phyloP scores from a whole-genome alignment of 768 basidiomycete genomes.

The Tricholoma bakamatsutake region DNA sequence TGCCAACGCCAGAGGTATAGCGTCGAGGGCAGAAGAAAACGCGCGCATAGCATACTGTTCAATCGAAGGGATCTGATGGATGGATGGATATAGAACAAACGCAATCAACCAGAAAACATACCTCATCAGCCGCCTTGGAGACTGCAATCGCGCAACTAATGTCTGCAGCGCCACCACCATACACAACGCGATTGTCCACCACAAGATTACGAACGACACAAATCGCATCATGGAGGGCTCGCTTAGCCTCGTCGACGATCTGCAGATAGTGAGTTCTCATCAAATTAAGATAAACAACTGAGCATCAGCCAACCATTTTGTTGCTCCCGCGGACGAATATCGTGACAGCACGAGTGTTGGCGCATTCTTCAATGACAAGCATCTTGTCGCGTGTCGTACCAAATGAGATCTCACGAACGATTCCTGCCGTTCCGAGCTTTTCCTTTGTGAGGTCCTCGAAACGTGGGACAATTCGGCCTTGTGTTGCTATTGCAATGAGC shows the following conservation, averaged over 20 bases:
- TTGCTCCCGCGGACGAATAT: conserved; percentile 97
- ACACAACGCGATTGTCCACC: conserved; percentile 93
- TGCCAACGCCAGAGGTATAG: conserved; percentile 92
- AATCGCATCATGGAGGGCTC: conserved; percentile 95
- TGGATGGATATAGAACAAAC: not conserved
- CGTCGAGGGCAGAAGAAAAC: conserved; percentile 92
- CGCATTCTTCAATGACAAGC: conserved; percentile 98
- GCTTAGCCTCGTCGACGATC: conserved; percentile 99
- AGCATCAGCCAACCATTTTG: conserved; percentile 73
- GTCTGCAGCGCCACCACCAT: conserved; percentile 97
- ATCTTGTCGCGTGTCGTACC: conserved; percentile 99
- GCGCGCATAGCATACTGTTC: conserved; percentile 99
- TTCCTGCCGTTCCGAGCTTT: conserved; percentile 90
- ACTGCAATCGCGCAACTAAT: conserved; percentile 94
- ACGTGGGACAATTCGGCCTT: conserved; percentile 95
- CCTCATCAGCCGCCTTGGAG: conserved; percentile 90
- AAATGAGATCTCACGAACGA: conserved; percentile 92
- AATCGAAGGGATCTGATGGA: conserved; percentile 78
- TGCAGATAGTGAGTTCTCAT: conserved; percentile 24
- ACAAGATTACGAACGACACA: conserved; percentile 96
- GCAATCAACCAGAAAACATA: conserved; percentile 23
- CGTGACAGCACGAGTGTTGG: conserved; percentile 93
- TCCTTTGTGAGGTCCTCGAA: conserved; percentile 92
- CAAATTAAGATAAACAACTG: not conserved
- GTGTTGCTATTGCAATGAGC: conserved; percentile 97